Percentiles rank a stretch among this genome's conserved stretches.
These are phyloP conservation scores for Kwoniella pini DNA, from an alignment of 768 basidiomycete genomes.

Conservation along the genomic window DNA sequence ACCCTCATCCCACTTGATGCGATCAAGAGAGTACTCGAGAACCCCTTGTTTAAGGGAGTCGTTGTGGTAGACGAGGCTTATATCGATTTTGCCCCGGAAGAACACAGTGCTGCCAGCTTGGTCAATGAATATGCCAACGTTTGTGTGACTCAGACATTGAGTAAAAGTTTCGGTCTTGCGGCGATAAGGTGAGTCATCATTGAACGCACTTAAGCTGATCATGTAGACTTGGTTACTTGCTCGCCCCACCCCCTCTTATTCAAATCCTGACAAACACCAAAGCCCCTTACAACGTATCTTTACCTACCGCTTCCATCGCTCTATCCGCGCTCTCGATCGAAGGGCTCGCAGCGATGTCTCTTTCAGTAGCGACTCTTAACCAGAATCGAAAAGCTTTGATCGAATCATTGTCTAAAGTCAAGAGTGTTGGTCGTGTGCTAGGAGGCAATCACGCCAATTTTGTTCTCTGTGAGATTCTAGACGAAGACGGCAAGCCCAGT, in stretches of 20 bases:
- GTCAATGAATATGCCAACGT: constrained; percentile 81
- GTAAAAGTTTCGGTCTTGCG: constrained; percentile 94
- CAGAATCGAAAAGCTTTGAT: constrained; percentile 64
- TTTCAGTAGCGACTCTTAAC: constrained; percentile 65
- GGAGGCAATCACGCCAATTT: constrained; percentile 92
- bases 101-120: constrained; percentile 67
- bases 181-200: constrained; percentile 73
- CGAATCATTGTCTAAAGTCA: constrained; percentile 59
- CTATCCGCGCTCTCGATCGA: constrained; percentile 70
- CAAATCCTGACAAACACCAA: constrained; percentile 92
- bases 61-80: constrained; percentile 96
- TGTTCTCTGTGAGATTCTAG: constrained; percentile 73
- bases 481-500: constrained; percentile 52
- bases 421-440: constrained; percentile 62
- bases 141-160: constrained; percentile 93
- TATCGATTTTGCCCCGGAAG: constrained; percentile 78
- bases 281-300: constrained; percentile 95
- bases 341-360: constrained; percentile 67
- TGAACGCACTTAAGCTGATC: not conserved
- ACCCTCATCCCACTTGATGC: constrained; percentile 74
- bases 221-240: constrained; percentile 77
- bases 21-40: constrained; percentile 71
- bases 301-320: constrained; percentile 82
- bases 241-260: constrained; percentile 85
- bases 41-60: constrained; percentile 81